A percentile compares a stretch with the other conserved stretches of the same genome.
Conservation (phyloP, 2,329 filamentous ascomycete genomes). For the Penicillium sclerotiorum region DNA sequence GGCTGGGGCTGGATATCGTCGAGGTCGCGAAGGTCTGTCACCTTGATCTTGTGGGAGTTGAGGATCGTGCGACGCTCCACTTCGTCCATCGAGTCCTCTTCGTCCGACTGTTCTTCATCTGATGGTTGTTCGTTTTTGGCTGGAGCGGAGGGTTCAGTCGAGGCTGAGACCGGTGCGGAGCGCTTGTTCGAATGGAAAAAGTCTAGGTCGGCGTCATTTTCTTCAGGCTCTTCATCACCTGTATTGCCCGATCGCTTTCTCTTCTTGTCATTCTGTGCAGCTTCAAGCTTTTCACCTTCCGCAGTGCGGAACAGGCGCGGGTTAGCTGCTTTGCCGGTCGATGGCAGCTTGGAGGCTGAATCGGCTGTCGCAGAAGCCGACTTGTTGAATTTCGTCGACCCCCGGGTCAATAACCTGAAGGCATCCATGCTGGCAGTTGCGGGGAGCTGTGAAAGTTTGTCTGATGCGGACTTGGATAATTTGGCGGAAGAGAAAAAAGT, state of each 20-base stretch:
- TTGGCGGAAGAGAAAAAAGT: constrained; percentile 30
- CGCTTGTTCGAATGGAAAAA: constrained; percentile 40
- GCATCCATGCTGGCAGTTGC: constrained; percentile 44
- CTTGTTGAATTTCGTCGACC: constrained; percentile 47
- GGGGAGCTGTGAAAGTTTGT: too few species aligned
- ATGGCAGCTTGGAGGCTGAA: constrained; percentile 38
- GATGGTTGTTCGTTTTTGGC: constrained; percentile 17
- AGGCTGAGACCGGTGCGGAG: constrained; percentile 21
- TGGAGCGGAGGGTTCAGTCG: constrained; percentile 16
- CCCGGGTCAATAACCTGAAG: constrained; percentile 48
- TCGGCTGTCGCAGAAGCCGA: constrained; percentile 28
- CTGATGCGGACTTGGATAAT: constrained; percentile 23
- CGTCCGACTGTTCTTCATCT: constrained; percentile 28
- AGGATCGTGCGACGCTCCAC: constrained; percentile 74
- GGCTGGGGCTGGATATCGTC: constrained; percentile 35
- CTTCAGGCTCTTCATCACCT: constrained; percentile 22
- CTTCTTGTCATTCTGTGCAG: constrained; percentile 34
- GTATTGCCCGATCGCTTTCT: constrained; percentile 38
- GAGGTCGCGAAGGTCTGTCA: constrained; percentile 69
- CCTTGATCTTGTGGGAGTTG: constrained; percentile 80
- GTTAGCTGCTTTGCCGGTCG: constrained; percentile 42
- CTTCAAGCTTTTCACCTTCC: constrained; percentile 33
- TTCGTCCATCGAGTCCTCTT: constrained; percentile 56
- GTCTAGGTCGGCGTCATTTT: constrained; percentile 34
- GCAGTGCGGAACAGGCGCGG: constrained; percentile 41